Evolutionary conservation across 441 rosid genomes (phyloP).

Genomic region (Populus hybrid): DNA sequence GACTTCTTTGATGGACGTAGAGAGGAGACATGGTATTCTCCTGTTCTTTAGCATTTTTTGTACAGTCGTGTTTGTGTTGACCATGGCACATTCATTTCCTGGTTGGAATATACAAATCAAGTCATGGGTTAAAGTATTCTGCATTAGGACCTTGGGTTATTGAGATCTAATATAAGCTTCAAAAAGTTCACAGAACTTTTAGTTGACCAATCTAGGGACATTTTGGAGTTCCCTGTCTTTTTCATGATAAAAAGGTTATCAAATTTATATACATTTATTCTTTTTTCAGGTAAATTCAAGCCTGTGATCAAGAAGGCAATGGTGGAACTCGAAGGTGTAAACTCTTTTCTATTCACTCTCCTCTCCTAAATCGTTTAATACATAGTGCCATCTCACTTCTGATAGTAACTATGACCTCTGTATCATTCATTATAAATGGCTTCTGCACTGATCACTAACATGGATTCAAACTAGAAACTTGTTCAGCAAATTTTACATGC

Average conservation of each 20-base stretch:
- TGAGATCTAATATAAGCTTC: not conserved
- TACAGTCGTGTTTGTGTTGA: not conserved
- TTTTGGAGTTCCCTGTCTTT: not conserved
- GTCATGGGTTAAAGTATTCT: not conserved
- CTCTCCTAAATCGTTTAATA: not conserved
- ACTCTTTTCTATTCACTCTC: not conserved
- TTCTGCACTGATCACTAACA: not conserved
- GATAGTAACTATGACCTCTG: not conserved
- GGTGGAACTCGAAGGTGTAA: constrained; percentile 92
- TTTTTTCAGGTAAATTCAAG: constrained; percentile 74
- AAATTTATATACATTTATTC: not conserved
- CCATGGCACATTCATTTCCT: not conserved
- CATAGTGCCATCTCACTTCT: not conserved
- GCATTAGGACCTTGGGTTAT: not conserved
- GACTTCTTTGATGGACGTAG: constrained; percentile 93
- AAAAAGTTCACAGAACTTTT: not conserved
- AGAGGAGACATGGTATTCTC: constrained; percentile 93
- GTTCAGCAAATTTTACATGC: not conserved
- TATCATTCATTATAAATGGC: not conserved
- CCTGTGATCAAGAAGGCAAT: constrained; percentile 99
- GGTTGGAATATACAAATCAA: not conserved
- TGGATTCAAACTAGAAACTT: not conserved
- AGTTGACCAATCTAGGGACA: not conserved
- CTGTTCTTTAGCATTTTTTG: not conserved
- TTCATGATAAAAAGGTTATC: not conserved